These are phyloP conservation scores for Gaertneriomyces semiglobifer DNA, from an alignment of 192 early-diverging fungal genomes.

Conservation along the genomic window DNA sequence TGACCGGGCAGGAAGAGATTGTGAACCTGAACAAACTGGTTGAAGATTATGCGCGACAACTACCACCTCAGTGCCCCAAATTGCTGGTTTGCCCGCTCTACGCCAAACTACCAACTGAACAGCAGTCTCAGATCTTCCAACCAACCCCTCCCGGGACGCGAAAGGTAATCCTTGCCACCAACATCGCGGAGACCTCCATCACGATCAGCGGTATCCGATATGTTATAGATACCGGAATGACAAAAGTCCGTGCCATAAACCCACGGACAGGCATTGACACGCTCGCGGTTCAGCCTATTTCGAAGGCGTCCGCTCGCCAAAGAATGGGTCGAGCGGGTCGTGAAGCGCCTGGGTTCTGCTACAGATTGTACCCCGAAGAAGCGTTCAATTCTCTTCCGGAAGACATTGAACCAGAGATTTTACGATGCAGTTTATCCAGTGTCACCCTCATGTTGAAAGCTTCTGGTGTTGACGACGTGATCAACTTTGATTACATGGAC, in stretches of 20 bases:
- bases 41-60: constrained; percentile 60
- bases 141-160: constrained; percentile 77
- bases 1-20: constrained; percentile 93
- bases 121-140: constrained; percentile 88
- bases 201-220: constrained; percentile 93
- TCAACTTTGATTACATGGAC: constrained; percentile 94
- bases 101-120: constrained; percentile 82
- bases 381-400: constrained; percentile 71
- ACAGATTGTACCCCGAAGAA: constrained; percentile 87
- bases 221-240: constrained; percentile 91
- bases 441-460: constrained; percentile 88
- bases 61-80: constrained; percentile 50
- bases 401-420: constrained; percentile 88
- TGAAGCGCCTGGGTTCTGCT: constrained; percentile 87
- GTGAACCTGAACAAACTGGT: constrained; percentile 85
- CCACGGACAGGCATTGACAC: constrained; percentile 83
- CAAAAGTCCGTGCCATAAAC: constrained; percentile 87
- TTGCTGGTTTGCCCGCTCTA: constrained; percentile 86
- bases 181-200: constrained; percentile 97
- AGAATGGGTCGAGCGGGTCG: constrained; percentile 93
- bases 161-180: constrained; percentile 93
- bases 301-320: constrained; percentile 88
- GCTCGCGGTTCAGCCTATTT: constrained; percentile 81
- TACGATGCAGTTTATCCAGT: constrained; percentile 83
- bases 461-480: constrained; percentile 82